Evolutionary conservation across 2,329 filamentous ascomycete genomes (phyloP).

Genomic region (Phaeosphaeria sp.): DNA sequence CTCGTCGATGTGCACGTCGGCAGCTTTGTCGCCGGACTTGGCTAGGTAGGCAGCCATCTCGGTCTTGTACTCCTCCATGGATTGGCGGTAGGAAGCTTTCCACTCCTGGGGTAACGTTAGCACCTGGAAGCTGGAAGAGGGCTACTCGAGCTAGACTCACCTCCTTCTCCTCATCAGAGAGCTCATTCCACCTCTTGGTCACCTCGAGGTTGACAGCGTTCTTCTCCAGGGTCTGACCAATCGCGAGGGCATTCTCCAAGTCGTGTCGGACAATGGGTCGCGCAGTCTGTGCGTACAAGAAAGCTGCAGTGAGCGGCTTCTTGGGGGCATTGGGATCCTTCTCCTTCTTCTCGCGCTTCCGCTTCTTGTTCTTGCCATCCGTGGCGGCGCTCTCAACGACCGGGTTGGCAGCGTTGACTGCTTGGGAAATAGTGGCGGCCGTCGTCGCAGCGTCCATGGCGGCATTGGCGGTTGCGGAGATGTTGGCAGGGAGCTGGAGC

Average conservation of each 20-base stretch:
- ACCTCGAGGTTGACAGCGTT: constrained; percentile 89
- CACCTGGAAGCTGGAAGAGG: background rate
- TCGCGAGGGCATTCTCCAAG: constrained; percentile 48
- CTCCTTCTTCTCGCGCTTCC: constrained; percentile 82
- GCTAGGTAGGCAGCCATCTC: constrained; percentile 65
- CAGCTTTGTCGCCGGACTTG: constrained; percentile 45
- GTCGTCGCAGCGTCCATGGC: constrained; percentile 36
- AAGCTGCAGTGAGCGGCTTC: constrained; percentile 91
- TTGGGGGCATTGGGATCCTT: constrained; percentile 92
- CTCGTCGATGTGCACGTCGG: constrained; percentile 54
- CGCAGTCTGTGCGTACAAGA: constrained; percentile 90
- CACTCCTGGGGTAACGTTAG: constrained; percentile 33
- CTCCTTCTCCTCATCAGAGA: constrained; percentile 76
- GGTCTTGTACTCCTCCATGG: constrained; percentile 62
- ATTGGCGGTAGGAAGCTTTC: constrained; percentile 60
- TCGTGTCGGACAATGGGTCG: constrained; percentile 82
- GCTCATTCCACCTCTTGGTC: constrained; percentile 82
- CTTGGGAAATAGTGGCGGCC: constrained; percentile 29
- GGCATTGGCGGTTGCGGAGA: constrained; percentile 41
- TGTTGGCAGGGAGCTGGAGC: constrained; percentile 53
- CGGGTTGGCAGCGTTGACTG: constrained; percentile 19
- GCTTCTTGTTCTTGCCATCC: constrained; percentile 59
- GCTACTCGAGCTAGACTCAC: constrained; percentile 47
- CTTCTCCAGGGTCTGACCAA: constrained; percentile 77
- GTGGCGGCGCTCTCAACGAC: constrained; percentile 15